Conservation (phyloP, 805 yeast species). For the Nakazawaea wyomingensis region DNA sequence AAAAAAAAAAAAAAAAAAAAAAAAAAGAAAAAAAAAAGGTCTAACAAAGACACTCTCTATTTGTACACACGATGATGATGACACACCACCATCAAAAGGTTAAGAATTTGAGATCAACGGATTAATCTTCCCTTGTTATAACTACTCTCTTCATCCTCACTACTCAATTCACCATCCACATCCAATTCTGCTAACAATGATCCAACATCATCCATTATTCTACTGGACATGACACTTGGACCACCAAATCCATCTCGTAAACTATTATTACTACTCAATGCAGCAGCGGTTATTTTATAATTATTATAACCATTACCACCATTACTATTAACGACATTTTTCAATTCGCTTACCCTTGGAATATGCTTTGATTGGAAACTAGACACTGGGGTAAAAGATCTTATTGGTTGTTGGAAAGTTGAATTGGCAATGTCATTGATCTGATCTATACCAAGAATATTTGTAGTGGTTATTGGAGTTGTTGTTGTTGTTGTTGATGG, state of each 20-base stretch:
- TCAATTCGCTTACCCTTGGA: constrained; percentile 30
- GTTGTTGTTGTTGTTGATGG: constrained; percentile 7
- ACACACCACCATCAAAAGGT: no score
- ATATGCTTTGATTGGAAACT: constrained; percentile 10
- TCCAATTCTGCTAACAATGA: constrained; percentile 15
- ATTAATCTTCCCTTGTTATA: constrained; percentile 8
- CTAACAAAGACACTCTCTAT: no score
- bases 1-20: no score
- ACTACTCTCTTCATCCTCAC: constrained; percentile 11
- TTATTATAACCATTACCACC: no score
- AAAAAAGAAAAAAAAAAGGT: no score
- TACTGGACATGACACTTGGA: constrained; percentile 11
- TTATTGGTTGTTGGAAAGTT: not conserved
- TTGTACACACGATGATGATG: no score
- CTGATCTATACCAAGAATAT: not conserved
- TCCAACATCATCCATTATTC: constrained; percentile 13
- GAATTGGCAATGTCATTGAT: not conserved
- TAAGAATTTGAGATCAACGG: not conserved
- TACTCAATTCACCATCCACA: constrained; percentile 11
- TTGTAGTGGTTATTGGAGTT: not conserved
- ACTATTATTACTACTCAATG: not conserved
- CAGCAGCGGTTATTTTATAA: no score
- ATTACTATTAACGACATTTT: constrained; percentile 18
- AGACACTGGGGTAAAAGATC: constrained; percentile 10
- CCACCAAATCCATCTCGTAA: constrained; percentile 1